phyloP scores from a whole-genome alignment of 371 early-diverging fungal genomes.

The Fennellomyces sp. region DNA sequence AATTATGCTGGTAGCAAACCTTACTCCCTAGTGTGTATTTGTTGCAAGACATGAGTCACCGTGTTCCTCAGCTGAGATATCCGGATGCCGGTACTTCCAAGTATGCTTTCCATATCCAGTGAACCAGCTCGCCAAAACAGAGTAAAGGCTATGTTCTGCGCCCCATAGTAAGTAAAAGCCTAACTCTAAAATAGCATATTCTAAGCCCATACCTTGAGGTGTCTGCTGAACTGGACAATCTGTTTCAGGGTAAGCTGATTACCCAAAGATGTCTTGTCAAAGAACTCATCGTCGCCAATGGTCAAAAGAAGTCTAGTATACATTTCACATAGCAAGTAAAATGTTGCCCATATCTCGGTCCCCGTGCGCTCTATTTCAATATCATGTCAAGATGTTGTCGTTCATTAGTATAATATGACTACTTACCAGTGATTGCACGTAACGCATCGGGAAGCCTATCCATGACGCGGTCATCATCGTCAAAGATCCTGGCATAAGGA shows the following conservation, averaged over 20 bases:
- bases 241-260: slow-evolving; percentile 55
- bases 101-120: slow-evolving; percentile 35
- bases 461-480: slow-evolving; percentile 15
- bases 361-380: slow-evolving; percentile 17
- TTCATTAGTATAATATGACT: slow-evolving; percentile 1
- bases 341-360: slow-evolving; percentile 55
- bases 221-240: slow-evolving; percentile 55
- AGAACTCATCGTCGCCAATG: slow-evolving; percentile 87
- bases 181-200: no score
- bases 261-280: slow-evolving; percentile 39
- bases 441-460: slow-evolving; percentile 6
- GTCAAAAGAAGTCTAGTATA: slow-evolving; percentile 74
- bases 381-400: background rate
- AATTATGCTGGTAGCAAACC: slow-evolving; percentile 12
- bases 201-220: slow-evolving; percentile 67
- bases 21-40: slow-evolving; percentile 84
- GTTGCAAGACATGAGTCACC: slow-evolving; percentile 72
- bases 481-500: slow-evolving; percentile 16
- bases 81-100: slow-evolving; percentile 54
- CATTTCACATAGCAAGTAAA: slow-evolving; percentile 74
- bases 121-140: slow-evolving; percentile 66
- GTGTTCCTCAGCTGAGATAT: slow-evolving; percentile 61
- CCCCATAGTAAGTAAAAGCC: no score
- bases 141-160: slow-evolving; percentile 72
- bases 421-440: slow-evolving; percentile 13